Percentiles rank a stretch among this genome's conserved stretches.
Conservation (phyloP, 257 asterid genomes). For the Orobanche coerulescens region DNA sequence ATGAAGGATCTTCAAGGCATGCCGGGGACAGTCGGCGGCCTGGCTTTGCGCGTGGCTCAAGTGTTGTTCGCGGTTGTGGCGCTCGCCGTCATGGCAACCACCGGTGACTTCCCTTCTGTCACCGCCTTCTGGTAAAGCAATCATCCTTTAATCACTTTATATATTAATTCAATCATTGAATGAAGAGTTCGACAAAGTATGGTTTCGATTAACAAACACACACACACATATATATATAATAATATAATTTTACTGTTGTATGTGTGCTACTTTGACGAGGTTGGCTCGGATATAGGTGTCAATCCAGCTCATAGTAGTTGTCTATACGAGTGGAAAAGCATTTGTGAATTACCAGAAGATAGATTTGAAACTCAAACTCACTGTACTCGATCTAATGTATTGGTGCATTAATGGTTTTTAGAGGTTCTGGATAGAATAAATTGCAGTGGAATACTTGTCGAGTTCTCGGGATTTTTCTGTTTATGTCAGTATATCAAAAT, state of each 20-base stretch:
- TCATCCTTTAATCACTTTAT: background rate
- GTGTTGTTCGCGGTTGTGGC: conserved; percentile 68
- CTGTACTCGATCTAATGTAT: background rate
- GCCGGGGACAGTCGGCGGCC: conserved; percentile 95
- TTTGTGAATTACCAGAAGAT: background rate
- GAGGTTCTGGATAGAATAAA: background rate
- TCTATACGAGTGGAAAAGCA: background rate
- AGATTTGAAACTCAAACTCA: background rate
- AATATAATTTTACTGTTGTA: background rate
- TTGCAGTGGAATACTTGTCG: background rate
- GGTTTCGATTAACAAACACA: background rate
- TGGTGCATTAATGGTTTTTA: background rate
- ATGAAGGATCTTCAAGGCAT: conserved; percentile 93
- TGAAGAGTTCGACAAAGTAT: background rate
- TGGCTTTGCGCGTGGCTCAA: conserved; percentile 64
- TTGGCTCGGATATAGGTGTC: background rate
- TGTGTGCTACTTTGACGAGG: conserved; percentile 1
- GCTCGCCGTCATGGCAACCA: conserved; percentile 80
- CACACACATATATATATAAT: too few species aligned
- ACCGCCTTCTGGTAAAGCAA: conserved; percentile 82
- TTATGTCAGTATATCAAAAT: background rate
- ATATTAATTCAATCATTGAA: background rate
- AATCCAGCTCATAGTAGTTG: conserved; percentile 11
- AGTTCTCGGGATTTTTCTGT: background rate
- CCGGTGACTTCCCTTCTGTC: conserved; percentile 93